A percentile compares a stretch with the other conserved stretches of the same genome.
Conservation (phyloP, 2,329 filamentous ascomycete species). For the Monilinia fructicola region DNA sequence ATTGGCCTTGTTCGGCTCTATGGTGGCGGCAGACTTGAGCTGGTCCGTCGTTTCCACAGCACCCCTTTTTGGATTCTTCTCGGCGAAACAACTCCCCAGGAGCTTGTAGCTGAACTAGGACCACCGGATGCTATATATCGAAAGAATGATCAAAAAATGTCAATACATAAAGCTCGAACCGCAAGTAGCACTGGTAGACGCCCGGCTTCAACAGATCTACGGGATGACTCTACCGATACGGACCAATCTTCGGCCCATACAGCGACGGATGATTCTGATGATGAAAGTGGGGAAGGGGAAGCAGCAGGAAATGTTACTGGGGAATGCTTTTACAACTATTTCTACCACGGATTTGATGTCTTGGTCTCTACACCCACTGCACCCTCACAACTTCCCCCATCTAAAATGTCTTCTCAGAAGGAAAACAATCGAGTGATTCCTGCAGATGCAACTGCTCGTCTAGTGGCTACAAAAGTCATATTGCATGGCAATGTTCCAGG, state of each 20-base stretch:
- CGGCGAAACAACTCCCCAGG: conserved; percentile 87
- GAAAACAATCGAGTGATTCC: conserved; percentile 32
- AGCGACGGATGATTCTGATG: conserved; percentile 65
- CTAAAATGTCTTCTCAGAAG: conserved; percentile 37
- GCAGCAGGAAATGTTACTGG: conserved; percentile 55
- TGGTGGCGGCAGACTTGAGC: conserved; percentile 74
- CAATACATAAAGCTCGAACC: conserved; percentile 70
- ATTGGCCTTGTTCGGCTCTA: conserved; percentile 77
- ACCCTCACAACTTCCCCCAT: conserved; percentile 63
- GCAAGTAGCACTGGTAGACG: conserved; percentile 52
- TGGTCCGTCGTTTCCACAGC: conserved; percentile 69
- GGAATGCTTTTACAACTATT: conserved; percentile 97
- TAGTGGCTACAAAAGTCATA: conserved; percentile 88
- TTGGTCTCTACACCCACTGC: conserved; percentile 76
- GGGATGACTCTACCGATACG: conserved; percentile 65
- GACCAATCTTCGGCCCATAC: conserved; percentile 74
- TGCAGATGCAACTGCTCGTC: conserved; percentile 52
- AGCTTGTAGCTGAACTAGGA: conserved; percentile 84
- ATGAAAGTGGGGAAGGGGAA: conserved; percentile 62
- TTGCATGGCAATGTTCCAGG: conserved; percentile 93
- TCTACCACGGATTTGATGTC: conserved; percentile 90
- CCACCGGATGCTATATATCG: conserved; percentile 92
- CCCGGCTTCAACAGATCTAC: conserved; percentile 43
- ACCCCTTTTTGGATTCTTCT: conserved; percentile 70
- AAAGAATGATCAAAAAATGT: conserved; percentile 85